Conservation (phyloP, 192 early-diverging fungal genomes). For the Linnemannia zychae region DNA sequence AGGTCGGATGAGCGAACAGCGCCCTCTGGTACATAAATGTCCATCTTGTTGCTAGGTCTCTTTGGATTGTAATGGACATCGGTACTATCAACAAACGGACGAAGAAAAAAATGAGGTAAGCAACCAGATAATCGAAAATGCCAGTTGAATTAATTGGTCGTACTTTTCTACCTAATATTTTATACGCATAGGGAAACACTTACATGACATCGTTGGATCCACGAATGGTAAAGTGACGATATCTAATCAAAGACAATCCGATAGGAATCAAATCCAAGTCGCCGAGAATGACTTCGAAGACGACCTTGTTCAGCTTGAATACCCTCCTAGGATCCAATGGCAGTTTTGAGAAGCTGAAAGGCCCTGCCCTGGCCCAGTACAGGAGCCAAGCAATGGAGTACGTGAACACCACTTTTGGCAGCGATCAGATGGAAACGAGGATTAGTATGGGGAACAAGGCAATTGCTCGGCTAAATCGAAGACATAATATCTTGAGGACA, state of each 20-base stretch:
- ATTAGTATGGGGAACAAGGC: not conserved
- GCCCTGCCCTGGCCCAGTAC: slow-evolving; percentile 37
- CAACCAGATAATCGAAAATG: not conserved
- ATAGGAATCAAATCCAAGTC: slow-evolving; percentile 38
- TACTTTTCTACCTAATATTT: not conserved
- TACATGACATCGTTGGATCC: slow-evolving; percentile 24
- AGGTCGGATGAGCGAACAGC: not conserved
- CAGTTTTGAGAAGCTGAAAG: slow-evolving; percentile 9
- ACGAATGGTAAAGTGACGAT: slow-evolving; percentile 44
- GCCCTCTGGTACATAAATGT: slow-evolving; percentile 52
- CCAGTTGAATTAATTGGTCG: not conserved
- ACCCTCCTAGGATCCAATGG: slow-evolving; percentile 37
- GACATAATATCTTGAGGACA: not conserved
- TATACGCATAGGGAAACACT: not conserved
- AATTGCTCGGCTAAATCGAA: not conserved
- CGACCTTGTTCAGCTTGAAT: slow-evolving; percentile 38
- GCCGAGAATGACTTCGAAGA: slow-evolving; percentile 42
- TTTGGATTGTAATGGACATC: slow-evolving; percentile 40
- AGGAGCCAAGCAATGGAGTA: slow-evolving; percentile 53
- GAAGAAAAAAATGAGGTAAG: not conserved
- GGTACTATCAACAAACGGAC: slow-evolving; percentile 10
- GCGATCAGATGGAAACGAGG: not conserved
- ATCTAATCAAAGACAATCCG: slow-evolving; percentile 28
- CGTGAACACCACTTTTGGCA: slow-evolving; percentile 31
- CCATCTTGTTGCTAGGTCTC: slow-evolving; percentile 40